These are phyloP conservation scores for Vachellia collinsii DNA, from an alignment of 306 rosid species.

Conservation along the genomic window DNA sequence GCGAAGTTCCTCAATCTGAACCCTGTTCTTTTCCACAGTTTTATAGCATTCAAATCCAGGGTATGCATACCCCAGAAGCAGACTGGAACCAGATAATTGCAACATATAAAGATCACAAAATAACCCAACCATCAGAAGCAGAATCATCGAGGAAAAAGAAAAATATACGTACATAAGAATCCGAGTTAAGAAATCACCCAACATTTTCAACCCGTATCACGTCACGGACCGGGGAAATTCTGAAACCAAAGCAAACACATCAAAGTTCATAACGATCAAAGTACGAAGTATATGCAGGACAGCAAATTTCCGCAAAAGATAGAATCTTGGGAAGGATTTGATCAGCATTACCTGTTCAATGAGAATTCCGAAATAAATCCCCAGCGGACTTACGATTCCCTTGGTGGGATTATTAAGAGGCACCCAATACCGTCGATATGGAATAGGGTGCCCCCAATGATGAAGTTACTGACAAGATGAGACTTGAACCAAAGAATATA, in stretches of 20 bases:
- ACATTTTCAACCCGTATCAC: conserved; percentile 51
- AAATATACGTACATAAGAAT: conserved; percentile 68
- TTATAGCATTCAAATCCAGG: conserved; percentile 91
- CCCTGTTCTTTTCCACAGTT: conserved; percentile 69
- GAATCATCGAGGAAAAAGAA: not conserved
- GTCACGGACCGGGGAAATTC: conserved; percentile 36
- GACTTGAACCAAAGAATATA: conserved; percentile 43
- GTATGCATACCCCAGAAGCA: conserved; percentile 84
- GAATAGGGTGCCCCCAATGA: conserved; percentile 41
- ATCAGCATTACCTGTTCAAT: conserved; percentile 25
- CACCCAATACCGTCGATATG: conserved; percentile 37
- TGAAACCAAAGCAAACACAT: conserved; percentile 36
- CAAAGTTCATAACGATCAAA: not conserved
- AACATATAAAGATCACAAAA: not conserved
- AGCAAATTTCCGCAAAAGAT: not conserved
- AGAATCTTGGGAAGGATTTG: not conserved
- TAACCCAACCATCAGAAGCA: not conserved
- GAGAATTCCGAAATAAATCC: not conserved
- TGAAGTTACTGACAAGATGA: conserved; percentile 19
- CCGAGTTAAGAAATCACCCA: conserved; percentile 81
- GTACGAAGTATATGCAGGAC: not conserved
- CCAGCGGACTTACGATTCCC: not conserved
- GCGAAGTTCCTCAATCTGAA: conserved; percentile 72
- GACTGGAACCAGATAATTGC: conserved; percentile 43
- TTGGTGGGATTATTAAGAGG: conserved; percentile 37